Percentiles rank a stretch among this genome's conserved stretches.
Evolutionary conservation across 495 filamentous ascomycete genomes (phyloP).

Genomic region (Xylaria intraflava): DNA sequence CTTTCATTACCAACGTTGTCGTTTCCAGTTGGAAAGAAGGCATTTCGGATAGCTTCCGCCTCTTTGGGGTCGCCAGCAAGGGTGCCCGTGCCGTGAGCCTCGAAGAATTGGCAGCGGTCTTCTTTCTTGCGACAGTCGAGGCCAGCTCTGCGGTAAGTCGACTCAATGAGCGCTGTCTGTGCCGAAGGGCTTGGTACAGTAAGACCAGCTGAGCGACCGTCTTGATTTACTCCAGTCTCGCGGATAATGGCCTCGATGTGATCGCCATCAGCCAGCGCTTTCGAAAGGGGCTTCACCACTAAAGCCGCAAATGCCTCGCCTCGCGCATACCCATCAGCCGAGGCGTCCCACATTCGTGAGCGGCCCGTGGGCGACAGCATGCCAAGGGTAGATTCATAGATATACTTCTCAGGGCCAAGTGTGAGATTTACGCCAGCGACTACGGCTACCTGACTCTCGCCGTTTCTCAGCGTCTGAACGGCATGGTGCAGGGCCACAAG

Average conservation of each 20-base stretch:
- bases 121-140: conserved; percentile 31
- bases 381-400: conserved; percentile 7
- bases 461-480: conserved; percentile 33
- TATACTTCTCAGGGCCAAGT: conserved; percentile 15
- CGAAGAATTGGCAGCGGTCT: conserved; percentile 30
- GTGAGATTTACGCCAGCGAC: conserved; percentile 32
- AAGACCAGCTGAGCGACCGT: conserved; percentile 40
- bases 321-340: conserved; percentile 57
- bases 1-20: conserved; percentile 17
- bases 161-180: conserved; percentile 44
- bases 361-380: conserved; percentile 32
- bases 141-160: conserved; percentile 40
- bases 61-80: conserved; percentile 41
- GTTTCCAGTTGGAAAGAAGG: neutral
- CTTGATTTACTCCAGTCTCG: conserved; percentile 47
- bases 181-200: conserved; percentile 43
- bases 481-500: conserved; percentile 35
- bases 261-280: conserved; percentile 43
- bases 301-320: conserved; percentile 48
- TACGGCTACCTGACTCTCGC: conserved; percentile 35
- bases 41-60: neutral
- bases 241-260: conserved; percentile 56
- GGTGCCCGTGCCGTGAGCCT: conserved; percentile 43
- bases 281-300: conserved; percentile 48
- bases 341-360: conserved; percentile 36